Percentiles rank a stretch among this genome's conserved stretches.
These are phyloP conservation scores for Penicillium flavigenum DNA, from an alignment of 495 filamentous ascomycete genomes.

Conservation along the genomic window DNA sequence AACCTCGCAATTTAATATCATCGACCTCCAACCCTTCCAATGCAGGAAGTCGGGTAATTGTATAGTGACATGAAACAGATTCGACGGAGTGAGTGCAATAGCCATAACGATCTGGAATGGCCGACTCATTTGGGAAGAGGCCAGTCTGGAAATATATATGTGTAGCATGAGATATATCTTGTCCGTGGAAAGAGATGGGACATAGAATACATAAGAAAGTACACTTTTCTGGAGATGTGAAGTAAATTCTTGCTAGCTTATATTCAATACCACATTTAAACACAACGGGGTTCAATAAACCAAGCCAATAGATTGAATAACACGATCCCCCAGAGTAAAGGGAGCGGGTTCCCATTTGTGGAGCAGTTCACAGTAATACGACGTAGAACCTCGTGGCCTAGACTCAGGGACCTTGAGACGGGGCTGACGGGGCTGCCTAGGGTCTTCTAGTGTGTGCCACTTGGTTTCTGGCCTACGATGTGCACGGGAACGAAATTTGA, in stretches of 20 bases:
- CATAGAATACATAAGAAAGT: neutral
- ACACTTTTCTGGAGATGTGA: neutral
- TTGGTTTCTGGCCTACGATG: conserved; percentile 1
- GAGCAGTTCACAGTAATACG: neutral
- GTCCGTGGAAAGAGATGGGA: neutral
- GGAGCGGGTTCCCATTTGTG: neutral
- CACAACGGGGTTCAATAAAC: neutral
- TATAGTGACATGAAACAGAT: neutral
- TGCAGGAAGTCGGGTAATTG: neutral
- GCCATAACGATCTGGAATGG: neutral
- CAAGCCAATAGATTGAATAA: too few relatives aligned
- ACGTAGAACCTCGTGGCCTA: neutral
- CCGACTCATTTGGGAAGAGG: neutral
- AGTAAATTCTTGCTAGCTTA: neutral
- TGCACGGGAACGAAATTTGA: conserved; percentile 15
- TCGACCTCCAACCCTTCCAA: neutral
- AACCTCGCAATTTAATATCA: too few relatives aligned
- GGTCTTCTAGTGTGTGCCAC: neutral
- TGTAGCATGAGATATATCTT: neutral
- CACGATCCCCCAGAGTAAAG: neutral
- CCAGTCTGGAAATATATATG: neutral
- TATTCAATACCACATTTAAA: neutral
- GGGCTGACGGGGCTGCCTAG: too few relatives aligned
- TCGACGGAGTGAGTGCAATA: neutral
- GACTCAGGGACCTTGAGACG: neutral